Evolutionary conservation across 768 basidiomycete species (phyloP), one percentile per base, ranked within the genome.

Genomic region (Paxillus involutus): DNA sequence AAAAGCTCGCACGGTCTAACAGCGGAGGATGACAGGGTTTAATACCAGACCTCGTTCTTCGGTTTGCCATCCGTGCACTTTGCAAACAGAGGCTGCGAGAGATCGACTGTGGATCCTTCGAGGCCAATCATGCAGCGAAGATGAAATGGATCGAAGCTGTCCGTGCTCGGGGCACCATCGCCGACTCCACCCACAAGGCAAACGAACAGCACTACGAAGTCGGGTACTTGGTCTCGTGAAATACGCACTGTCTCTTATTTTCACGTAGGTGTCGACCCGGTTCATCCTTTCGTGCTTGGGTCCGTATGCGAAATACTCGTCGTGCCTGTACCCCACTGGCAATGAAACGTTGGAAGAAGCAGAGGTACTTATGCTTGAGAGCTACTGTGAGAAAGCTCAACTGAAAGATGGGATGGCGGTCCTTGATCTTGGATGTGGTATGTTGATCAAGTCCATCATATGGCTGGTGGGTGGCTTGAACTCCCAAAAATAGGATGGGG

Each of bases 191-290:
- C 1, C 77, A 82, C 37, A 85, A 84, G 62, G 87, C 86, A 17
- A 89, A 89, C 58, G 83, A 88, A 62, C 87, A 88, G 65, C 86
- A 89, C 61, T 89, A 89, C 66, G 86, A 89, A 73, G 86, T 85
- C 14, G 19, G 33, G 24, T 51, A 26, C 45, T 47, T 40, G 1
- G 33, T 13, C 5, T 32, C 1, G 21, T 21, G 32, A 39, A 12
- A 30, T 6, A n/a, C 40, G 3, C 40, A 29, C 39, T 49, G 44
- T 48, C 14, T 39, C 43, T 39, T 21, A 50, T 3, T 29, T 17
- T 44, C 16, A 21, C 10, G n/a, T 11, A 84, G 83, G 80, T 85
- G 8, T 71, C 82, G 0, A 84, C 81, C 0, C 67, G 75, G 30
- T 88, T 89, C 66, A 86, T 87, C 50, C 65, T 85, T 9, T 80